Percentiles rank a stretch among this genome's conserved stretches.
Evolutionary conservation across 495 filamentous ascomycete species (phyloP).

Genomic region (Niebla homalea): DNA sequence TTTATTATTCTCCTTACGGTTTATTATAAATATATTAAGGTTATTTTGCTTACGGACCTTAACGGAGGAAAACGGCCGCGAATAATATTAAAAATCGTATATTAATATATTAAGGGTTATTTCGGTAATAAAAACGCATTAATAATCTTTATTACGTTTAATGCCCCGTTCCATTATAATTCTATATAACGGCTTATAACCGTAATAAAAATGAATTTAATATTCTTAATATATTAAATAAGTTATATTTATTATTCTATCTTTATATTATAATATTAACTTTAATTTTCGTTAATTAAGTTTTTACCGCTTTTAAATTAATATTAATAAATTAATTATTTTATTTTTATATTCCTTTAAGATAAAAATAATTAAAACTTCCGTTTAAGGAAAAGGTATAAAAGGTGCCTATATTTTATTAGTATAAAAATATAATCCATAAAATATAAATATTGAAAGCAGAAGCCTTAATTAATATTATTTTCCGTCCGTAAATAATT

Average conservation of each 20-base stretch:
- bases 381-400: slow-evolving; percentile 6
- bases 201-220: too few relatives aligned
- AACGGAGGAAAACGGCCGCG: background rate
- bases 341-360: background rate
- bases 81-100: slow-evolving; percentile 3
- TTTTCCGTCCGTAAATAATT: slow-evolving; percentile 3
- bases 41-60: background rate
- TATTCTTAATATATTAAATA: background rate
- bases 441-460: slow-evolving; percentile 1
- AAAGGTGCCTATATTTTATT: background rate
- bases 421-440: background rate
- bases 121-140: slow-evolving; percentile 2
- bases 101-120: slow-evolving; percentile 6
- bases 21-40: slow-evolving; percentile 3
- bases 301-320: background rate
- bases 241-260: background rate
- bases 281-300: background rate
- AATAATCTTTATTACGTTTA: too few relatives aligned
- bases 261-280: background rate
- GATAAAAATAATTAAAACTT: background rate
- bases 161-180: too few relatives aligned
- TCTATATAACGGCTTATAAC: too few relatives aligned
- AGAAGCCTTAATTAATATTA: slow-evolving; percentile 6
- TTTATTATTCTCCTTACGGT: background rate
- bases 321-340: background rate